Evolutionary conservation across 23 red algal species (phyloP).

Genomic region (Pyropia yezoensis): DNA sequence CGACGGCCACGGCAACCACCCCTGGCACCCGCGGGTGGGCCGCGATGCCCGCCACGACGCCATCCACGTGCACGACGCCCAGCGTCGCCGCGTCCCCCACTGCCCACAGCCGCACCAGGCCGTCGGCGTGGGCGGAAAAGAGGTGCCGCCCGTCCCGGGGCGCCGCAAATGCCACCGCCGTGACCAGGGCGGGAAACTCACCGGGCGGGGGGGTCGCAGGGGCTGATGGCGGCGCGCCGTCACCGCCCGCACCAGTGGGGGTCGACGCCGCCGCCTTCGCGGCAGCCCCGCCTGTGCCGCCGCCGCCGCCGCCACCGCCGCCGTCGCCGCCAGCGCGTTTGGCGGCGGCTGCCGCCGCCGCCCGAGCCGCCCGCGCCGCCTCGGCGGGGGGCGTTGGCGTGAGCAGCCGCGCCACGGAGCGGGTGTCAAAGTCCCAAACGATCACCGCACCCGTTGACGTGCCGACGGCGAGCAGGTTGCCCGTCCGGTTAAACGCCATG

Average conservation of each 20-base stretch:
- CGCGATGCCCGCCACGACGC: slow-evolving; percentile 5
- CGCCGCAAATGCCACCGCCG: slow-evolving; percentile 29
- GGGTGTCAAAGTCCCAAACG: slow-evolving; percentile 82
- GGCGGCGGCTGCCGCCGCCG: too few species aligned
- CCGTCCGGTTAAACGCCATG: slow-evolving; percentile 71
- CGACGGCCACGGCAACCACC: slow-evolving; percentile 18
- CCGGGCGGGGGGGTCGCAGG: too few species aligned
- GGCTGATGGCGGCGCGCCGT: too few species aligned
- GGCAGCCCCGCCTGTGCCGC: too few species aligned
- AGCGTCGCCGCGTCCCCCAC: neutral
- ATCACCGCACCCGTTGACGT: slow-evolving; percentile 31
- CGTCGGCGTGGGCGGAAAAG: slow-evolving; percentile 10
- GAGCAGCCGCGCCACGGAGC: slow-evolving; percentile 22
- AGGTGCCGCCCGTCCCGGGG: slow-evolving; percentile 38
- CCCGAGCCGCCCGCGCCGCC: neutral
- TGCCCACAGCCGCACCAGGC: neutral
- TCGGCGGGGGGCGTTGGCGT: neutral
- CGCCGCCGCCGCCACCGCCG: too few species aligned
- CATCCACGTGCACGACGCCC: slow-evolving; percentile 18
- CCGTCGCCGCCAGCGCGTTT: too few species aligned
- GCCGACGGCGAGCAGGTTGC: slow-evolving; percentile 79
- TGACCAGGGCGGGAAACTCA: slow-evolving; percentile 3
- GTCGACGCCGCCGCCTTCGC: too few species aligned
- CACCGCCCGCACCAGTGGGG: too few species aligned
- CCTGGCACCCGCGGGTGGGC: slow-evolving; percentile 24